Percentiles rank a stretch among this genome's conserved stretches.
phyloP scores from a whole-genome alignment of 495 filamentous ascomycete species.

The Corynascus novoguineensis region DNA sequence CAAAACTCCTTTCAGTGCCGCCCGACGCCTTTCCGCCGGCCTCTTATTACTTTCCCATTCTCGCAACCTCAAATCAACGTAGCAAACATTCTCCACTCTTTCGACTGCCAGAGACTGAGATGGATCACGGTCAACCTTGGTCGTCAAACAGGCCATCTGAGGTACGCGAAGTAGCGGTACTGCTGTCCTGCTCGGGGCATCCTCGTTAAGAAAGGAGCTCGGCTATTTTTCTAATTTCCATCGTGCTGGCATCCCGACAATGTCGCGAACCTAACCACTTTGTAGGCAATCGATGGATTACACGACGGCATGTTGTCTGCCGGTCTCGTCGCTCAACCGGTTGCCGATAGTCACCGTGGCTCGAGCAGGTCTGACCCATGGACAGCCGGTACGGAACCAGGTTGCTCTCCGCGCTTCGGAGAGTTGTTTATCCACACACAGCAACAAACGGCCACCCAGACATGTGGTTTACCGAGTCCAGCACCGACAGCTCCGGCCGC shows the following conservation, averaged over 20 bases:
- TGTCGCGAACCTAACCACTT: not conserved
- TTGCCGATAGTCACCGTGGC: not conserved
- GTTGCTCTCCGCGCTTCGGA: not conserved
- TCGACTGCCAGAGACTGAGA: not conserved
- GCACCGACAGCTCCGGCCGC: not conserved
- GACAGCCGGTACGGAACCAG: not conserved
- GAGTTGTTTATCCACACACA: not conserved
- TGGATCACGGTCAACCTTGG: not conserved
- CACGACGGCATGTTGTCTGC: not conserved
- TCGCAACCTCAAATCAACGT: not conserved
- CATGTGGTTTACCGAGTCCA: constrained; percentile 4
- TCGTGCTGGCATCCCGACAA: not conserved
- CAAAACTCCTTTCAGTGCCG: not conserved
- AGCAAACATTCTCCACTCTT: not conserved
- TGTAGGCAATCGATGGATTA: not conserved
- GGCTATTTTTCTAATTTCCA: no score
- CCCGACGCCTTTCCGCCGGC: not conserved
- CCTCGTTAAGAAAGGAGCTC: no score
- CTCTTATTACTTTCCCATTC: not conserved
- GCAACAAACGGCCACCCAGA: not conserved
- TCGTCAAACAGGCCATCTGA: not conserved
- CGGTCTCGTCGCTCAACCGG: not conserved
- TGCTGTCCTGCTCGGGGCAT: not conserved
- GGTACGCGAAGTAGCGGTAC: not conserved
- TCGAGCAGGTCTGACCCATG: no score